phyloP scores from a whole-genome alignment of 75 land plant genomes.

The Cryptomeria japonica region DNA sequence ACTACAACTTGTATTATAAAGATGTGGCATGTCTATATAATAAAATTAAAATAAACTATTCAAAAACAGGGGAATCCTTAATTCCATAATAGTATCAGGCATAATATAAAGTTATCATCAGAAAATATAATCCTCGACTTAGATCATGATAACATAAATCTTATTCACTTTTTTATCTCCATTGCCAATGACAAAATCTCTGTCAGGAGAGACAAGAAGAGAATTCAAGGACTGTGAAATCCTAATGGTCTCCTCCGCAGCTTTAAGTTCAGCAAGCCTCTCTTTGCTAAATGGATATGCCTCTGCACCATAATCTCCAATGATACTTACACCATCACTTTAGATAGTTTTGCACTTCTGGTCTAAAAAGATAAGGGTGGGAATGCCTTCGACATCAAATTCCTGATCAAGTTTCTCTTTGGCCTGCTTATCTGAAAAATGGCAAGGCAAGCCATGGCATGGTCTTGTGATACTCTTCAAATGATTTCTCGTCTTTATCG shows the following conservation, averaged over 20 bases:
- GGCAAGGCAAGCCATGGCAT: conserved; percentile 88
- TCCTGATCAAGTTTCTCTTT: conserved; percentile 23
- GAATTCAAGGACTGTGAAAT: conserved; percentile 46
- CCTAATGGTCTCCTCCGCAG: conserved; percentile 33
- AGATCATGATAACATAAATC: not conserved
- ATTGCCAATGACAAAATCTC: conserved; percentile 40
- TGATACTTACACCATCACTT: conserved; percentile 27
- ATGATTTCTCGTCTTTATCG: conserved; percentile 48
- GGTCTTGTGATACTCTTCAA: conserved; percentile 50
- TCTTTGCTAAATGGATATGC: conserved; percentile 66
- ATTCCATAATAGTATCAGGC: not conserved
- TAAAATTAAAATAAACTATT: conserved; percentile 6
- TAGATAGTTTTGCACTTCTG: conserved; percentile 32
- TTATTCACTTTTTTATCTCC: conserved; percentile 36
- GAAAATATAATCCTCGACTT: not conserved
- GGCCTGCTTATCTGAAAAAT: conserved; percentile 50
- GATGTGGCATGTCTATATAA: too few species aligned
- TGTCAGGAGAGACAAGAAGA: conserved; percentile 35
- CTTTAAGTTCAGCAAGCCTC: conserved; percentile 25
- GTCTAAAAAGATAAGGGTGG: conserved; percentile 53
- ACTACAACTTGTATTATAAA: too few species aligned
- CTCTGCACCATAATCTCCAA: conserved; percentile 40
- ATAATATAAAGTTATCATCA: not conserved
- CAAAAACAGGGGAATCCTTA: not conserved
- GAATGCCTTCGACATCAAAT: conserved; percentile 55